A percentile compares a stretch with the other conserved stretches of the same genome.
Conservation (phyloP, 2,329 filamentous ascomycete genomes). For the Madurella fahalii region DNA sequence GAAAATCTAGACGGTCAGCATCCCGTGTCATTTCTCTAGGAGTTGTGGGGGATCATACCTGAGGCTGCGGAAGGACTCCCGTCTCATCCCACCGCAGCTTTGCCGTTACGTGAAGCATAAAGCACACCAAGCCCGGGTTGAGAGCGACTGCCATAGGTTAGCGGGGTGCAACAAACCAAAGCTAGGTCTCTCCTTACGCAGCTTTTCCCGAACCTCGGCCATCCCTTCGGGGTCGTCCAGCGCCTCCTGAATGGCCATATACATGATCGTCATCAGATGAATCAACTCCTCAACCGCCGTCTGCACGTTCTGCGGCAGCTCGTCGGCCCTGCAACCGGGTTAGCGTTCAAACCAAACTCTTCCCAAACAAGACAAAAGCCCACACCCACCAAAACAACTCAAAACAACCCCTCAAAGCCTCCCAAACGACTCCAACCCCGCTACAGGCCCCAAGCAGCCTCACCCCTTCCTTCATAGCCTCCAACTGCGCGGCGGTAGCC, state of each 20-base stretch:
- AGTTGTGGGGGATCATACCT: constrained; percentile 43
- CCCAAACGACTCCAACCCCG: constrained; percentile 50
- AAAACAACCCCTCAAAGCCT: constrained; percentile 45
- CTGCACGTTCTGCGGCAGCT: constrained; percentile 42
- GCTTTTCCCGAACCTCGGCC: constrained; percentile 42
- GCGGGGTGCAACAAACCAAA: constrained; percentile 8
- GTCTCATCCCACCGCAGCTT: constrained; percentile 71
- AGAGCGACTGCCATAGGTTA: constrained; percentile 45
- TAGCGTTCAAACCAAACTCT: constrained; percentile 25
- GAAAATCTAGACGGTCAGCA: constrained; percentile 54
- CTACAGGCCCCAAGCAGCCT: constrained; percentile 48
- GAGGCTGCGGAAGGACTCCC: constrained; percentile 56
- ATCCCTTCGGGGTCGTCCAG: constrained; percentile 50
- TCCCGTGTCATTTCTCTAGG: no score
- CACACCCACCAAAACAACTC: constrained; percentile 50
- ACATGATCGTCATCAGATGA: constrained; percentile 61
- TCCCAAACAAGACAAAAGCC: neutral
- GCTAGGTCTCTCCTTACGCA: constrained; percentile 41
- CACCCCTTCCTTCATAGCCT: constrained; percentile 54
- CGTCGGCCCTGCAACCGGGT: constrained; percentile 42
- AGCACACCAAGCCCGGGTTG: constrained; percentile 65
- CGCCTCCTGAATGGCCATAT: constrained; percentile 54
- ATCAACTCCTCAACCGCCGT: constrained; percentile 57
- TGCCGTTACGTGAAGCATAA: constrained; percentile 65
- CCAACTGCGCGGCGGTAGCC: constrained; percentile 54